Evolutionary conservation across 148 eudicot genomes (phyloP), one percentile per base, ranked within the genome.

Genomic region (Camellia granthamiana): DNA sequence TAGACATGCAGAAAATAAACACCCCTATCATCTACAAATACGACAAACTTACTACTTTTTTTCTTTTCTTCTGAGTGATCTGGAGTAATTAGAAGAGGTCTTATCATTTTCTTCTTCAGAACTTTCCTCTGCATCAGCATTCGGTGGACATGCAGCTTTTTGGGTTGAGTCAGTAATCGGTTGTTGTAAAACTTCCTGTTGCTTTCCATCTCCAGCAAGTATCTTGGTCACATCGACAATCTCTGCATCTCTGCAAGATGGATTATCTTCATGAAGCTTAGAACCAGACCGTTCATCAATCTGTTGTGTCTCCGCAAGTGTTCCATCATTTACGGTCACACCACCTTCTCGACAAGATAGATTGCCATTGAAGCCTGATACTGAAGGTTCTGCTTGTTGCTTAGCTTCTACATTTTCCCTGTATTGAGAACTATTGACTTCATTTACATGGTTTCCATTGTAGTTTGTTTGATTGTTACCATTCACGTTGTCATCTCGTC

Each of bases 91-190:
- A 30, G 84, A 75, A 81, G 78, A 61, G 60, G 72, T 19, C 71
- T 23, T 60, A 10, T 77, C 78, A 75, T 78, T 76, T 77, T 84
- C 87, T 78, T 84, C 87, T 81, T 80, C 85, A 56, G 77, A 82
- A 58, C 52, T 69, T 83, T 58, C 87, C 76, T 80, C 86, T 60
- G 68, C 81, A 60, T 85, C 74, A 73, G 71, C 42, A 66, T 78
- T 73, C 77, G 80, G 72, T 61, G 66, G 77, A 74, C 70, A 67
- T 21, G 78, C 52, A 74, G 72, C 72, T 76, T 64, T 81, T 54
- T 14, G 72, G 19, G 67, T 65, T 80, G 55, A 63, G 77, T 82
- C 75, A 63, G 68, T 30, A 70, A 69, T 65, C 66, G 66, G 78
- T 78, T 44, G 82, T 52, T 41, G 61, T 72, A 70, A 52, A 74